These are phyloP conservation scores for Tympanopsis confertula DNA, from an alignment of 2,329 filamentous ascomycete species.

Conservation along the genomic window DNA sequence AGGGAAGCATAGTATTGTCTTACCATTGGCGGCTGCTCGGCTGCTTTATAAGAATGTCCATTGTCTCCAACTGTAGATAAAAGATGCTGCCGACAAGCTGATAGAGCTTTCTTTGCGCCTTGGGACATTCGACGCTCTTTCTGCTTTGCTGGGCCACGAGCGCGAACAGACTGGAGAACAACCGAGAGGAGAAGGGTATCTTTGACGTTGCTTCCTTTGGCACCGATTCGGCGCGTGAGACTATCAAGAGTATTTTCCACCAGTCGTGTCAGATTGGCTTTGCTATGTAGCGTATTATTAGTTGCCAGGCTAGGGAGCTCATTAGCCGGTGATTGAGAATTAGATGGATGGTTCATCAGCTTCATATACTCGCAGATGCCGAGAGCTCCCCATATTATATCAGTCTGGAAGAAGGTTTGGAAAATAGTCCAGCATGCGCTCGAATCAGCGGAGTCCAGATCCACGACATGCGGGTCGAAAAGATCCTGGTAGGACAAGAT, in stretches of 20 bases:
- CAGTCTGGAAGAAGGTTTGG: constrained; percentile 13
- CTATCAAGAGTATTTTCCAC: constrained; percentile 16
- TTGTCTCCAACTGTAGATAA: not conserved
- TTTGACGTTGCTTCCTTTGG: constrained; percentile 15
- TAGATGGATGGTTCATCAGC: constrained; percentile 1
- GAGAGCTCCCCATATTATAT: constrained; percentile 16
- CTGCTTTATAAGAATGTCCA: not conserved
- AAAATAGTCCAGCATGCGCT: constrained; percentile 14
- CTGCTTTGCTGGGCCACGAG: constrained; percentile 11
- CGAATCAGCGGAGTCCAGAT: constrained; percentile 11
- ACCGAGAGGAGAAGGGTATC: constrained; percentile 15
- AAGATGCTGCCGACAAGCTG: constrained; percentile 6
- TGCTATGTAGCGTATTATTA: constrained; percentile 4
- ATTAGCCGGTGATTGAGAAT: no score
- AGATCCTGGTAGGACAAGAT: constrained; percentile 15
- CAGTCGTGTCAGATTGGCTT: constrained; percentile 12
- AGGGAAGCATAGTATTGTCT: not conserved
- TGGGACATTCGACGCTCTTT: constrained; percentile 13
- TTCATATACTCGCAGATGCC: constrained; percentile 16
- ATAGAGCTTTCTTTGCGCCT: constrained; percentile 14
- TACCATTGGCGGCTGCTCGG: not conserved
- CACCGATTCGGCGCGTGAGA: constrained; percentile 12
- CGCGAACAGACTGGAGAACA: constrained; percentile 14
- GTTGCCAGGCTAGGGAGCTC: no score
- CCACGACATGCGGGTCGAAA: constrained; percentile 15